These are phyloP conservation scores for Candida ulmi DNA, from an alignment of 805 yeast genomes.

Conservation along the genomic window DNA sequence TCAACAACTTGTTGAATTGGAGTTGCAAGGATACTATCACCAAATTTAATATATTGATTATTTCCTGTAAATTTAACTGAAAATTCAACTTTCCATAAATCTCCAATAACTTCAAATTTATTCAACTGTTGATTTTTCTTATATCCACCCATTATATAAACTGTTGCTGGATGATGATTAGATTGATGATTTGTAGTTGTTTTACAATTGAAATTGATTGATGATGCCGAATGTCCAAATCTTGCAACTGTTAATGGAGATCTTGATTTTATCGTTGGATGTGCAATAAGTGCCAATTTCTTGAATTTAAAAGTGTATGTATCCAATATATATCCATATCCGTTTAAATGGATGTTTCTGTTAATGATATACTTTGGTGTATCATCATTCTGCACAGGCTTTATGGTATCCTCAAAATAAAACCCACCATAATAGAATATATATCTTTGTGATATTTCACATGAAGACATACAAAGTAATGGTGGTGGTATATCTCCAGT, in stretches of 20 bases:
- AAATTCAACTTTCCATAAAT: conserved; percentile 37
- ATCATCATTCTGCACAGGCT: conserved; percentile 26
- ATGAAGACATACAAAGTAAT: conserved; percentile 41
- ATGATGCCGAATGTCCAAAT: conserved; percentile 34
- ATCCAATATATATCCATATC: conserved; percentile 57
- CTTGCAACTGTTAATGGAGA: conserved; percentile 30
- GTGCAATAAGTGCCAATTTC: conserved; percentile 34
- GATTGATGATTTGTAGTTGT: background rate
- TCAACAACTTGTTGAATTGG: conserved; percentile 18
- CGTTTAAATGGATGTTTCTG: conserved; percentile 42
- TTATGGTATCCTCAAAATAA: conserved; percentile 28
- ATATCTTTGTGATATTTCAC: conserved; percentile 49
- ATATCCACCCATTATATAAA: conserved; percentile 47
- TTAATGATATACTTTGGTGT: conserved; percentile 25
- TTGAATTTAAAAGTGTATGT: conserved; percentile 40
- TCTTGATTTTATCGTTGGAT: conserved; percentile 24
- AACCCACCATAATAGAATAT: conserved; percentile 70
- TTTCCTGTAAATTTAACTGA: conserved; percentile 31
- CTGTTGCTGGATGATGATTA: conserved; percentile 24
- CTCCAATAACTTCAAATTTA: conserved; percentile 30
- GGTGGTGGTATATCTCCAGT: conserved; percentile 47
- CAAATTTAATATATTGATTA: conserved; percentile 30
- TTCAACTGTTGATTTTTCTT: conserved; percentile 22
- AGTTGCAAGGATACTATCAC: conserved; percentile 29
- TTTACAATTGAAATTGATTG: conserved; percentile 12